These are phyloP conservation scores for Myxozyma geophila DNA, from an alignment of 805 yeast genomes.

Conservation along the genomic window DNA sequence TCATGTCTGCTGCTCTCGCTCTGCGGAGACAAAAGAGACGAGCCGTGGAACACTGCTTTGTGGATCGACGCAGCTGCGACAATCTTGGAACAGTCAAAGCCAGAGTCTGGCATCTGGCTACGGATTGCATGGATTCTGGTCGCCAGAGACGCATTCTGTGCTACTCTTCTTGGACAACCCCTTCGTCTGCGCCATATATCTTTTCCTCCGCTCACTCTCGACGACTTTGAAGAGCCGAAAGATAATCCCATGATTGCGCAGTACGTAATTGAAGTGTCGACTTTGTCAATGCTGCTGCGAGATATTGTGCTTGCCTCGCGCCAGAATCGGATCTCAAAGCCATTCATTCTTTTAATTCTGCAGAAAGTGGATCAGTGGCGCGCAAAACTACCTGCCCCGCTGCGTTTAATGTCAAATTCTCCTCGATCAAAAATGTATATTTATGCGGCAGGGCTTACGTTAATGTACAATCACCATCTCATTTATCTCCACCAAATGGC, in stretches of 20 bases:
- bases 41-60: slow-evolving; percentile 2
- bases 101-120: background rate
- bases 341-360: slow-evolving; percentile 2
- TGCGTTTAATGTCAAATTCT: background rate
- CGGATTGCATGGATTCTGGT: slow-evolving; percentile 15
- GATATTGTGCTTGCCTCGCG: slow-evolving; percentile 6
- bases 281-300: slow-evolving; percentile 11
- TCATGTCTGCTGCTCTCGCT: slow-evolving; percentile 14
- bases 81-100: background rate
- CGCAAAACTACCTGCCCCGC: slow-evolving; percentile 1
- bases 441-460: slow-evolving; percentile 18
- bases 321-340: background rate
- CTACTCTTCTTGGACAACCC: slow-evolving; percentile 11
- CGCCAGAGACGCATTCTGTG: slow-evolving; percentile 15
- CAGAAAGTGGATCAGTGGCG: slow-evolving; percentile 11
- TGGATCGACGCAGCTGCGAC: slow-evolving; percentile 20
- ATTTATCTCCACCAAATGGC: slow-evolving; percentile 31
- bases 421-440: slow-evolving; percentile 1
- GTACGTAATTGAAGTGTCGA: slow-evolving; percentile 11
- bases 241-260: background rate
- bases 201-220: background rate
- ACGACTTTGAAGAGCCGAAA: slow-evolving; percentile 7
- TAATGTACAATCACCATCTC: slow-evolving; percentile 32
- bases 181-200: slow-evolving; percentile 6
- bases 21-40: slow-evolving; percentile 15